Base-by-base conservation (phyloP, 805 yeast species). In the Starmerella apis region DNA sequence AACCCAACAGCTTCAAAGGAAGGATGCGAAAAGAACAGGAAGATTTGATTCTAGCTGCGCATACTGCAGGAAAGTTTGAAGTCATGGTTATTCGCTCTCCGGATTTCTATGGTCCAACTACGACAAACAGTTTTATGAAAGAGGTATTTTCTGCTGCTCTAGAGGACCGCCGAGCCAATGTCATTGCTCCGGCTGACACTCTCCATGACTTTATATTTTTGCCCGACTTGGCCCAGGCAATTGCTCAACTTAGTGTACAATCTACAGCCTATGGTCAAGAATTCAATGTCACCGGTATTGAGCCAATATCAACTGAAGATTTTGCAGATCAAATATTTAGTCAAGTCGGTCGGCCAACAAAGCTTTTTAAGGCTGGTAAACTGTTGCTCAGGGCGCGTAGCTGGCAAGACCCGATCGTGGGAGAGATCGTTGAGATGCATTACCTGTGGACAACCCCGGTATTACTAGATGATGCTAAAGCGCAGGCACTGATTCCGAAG, bases 1-100 rank as follows among this genome's bases (percentile, higher is more conserved):
- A 41, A n/a, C 44, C 44, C 5, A 41, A 18, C 23, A 25, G 32
- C 7, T 41, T 41, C 33, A 41, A 41, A 16, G 44, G 44, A 10
- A 7, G 33, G 6, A 41, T 25, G 44, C 44, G 44, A 4, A 41
- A 41, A 27, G 33, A 41, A 23, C 44, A 41, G 16, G 44, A 41
- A 16, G 33, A 41, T 13, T 16, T 41, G 3, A 24, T 41, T 3
- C 23, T 27, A 13, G 33, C 22, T 7, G 44, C 35, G 37, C 33
- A 14, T 16, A 10, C 3, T 6, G 9, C 18, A 5, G 24, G 31
- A 9, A 4, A 8, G 33, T 22, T 13, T 9, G 32, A 41, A 8
- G 16, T 18, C 9, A 13, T 41, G 23, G 19, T 41, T 8, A 11
- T 41, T 2, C 32, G 44, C 3, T n/a, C 44, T 2, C 13, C 44